Evolutionary conservation across 331 rosid species (phyloP), one percentile per base, ranked within the genome.

Genomic region (Erythrophleum ivorense): DNA sequence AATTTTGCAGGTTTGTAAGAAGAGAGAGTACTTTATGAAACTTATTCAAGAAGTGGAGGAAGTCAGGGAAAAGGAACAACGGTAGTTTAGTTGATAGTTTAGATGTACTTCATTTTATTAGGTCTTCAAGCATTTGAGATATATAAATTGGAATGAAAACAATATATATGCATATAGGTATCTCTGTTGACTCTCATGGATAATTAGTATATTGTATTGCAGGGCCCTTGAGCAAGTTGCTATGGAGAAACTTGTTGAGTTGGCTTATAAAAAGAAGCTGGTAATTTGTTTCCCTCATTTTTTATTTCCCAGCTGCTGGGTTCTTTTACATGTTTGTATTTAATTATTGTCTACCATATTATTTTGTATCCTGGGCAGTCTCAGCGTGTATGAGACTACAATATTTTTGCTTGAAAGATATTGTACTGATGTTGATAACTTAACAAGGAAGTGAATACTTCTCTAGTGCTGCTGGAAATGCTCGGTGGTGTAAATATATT

Each of bases 191-290:
- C 31, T 77, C 76, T 81, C 79, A 80, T 64, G 45, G 78, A 50
- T 82, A 14, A 71, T 82, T 81, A 36, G 60, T 46, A 63, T 49
- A 24, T 49, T 72, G 72, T 75, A 55, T 84, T 87, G 81, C 91
- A 93, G 98, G 73, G 70, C 86, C 82, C 94, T 87, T 36, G 95
- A 95, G 87, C 88, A 90, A 82, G 85, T 88, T 71, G 98, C 98
- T 52, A 89, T 91, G 95, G 97, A 90, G 60, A 87, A 84, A 81
- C 97, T 95, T 76, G 87, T 92, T 81, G 97, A 92, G 87, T 60
- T 82, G 84, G 87, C 97, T 69, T 93, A 89, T 81, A 86, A 86
- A 85, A 95, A 95, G 87, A 87, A 88, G 89, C 94, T 95, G 97
- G 98, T 95, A 89, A 71, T 50, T 80, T 46, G 63, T 62, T 41